Evolutionary conservation across 164 flowering plant genomes (phyloP).

Genomic region (Sedum album): DNA sequence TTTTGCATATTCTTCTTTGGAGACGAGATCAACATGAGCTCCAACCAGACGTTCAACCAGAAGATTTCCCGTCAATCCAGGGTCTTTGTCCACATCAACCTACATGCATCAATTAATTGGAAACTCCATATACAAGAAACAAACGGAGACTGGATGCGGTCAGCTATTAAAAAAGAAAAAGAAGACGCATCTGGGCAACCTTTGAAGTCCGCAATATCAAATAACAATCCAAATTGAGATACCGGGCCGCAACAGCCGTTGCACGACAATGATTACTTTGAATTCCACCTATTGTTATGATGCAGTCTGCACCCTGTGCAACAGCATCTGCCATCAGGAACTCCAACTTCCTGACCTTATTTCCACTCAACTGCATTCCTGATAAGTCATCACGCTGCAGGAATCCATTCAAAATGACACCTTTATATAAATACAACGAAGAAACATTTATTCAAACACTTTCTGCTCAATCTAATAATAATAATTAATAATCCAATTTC

Average conservation of each 20-base stretch:
- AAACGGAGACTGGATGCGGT: background rate
- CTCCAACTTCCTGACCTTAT: slow-evolving; percentile 91
- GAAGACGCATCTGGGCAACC: slow-evolving; percentile 27
- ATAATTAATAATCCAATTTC: too few species aligned
- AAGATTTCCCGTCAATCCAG: slow-evolving; percentile 89
- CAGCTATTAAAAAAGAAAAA: slow-evolving; percentile 3
- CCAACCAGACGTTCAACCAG: slow-evolving; percentile 90
- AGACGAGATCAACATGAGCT: slow-evolving; percentile 82
- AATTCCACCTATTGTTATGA: slow-evolving; percentile 89
- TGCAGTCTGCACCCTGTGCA: slow-evolving; percentile 77
- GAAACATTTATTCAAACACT: background rate
- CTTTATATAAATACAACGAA: background rate
- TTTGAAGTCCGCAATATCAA: slow-evolving; percentile 85
- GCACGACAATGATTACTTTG: slow-evolving; percentile 99
- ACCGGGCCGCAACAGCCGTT: slow-evolving; percentile 93
- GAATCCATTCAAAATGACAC: slow-evolving; percentile 17
- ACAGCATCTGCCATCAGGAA: slow-evolving; percentile 93
- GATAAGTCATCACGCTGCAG: slow-evolving; percentile 88
- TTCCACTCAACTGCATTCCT: slow-evolving; percentile 97
- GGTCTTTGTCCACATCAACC: slow-evolving; percentile 77
- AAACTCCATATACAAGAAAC: background rate
- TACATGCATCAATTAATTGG: slow-evolving; percentile 19
- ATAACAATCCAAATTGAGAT: slow-evolving; percentile 72
- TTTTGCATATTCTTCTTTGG: slow-evolving; percentile 85
- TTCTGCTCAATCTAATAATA: background rate